Percentiles rank a stretch among this genome's conserved stretches.
Conservation (phyloP, 2,329 filamentous ascomycete species). For the Pyricularia pennisetigena region DNA sequence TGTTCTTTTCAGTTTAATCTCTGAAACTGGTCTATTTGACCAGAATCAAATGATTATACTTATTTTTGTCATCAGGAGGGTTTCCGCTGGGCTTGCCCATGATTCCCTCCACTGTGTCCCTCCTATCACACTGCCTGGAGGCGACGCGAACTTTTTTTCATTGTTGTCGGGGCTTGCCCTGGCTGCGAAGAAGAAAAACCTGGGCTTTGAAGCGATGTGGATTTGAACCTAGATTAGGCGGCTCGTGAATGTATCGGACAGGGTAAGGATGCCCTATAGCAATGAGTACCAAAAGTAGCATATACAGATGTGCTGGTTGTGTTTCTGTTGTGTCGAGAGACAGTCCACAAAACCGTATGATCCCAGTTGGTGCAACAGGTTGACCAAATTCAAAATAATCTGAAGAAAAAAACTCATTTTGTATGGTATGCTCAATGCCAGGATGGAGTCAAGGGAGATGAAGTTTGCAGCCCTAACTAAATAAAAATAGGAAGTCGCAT, state of each 20-base stretch:
- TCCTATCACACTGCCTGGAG: slow-evolving; percentile 64
- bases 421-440: neutral
- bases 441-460: neutral
- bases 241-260: too few species aligned
- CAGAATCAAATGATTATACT: slow-evolving; percentile 65
- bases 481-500: neutral
- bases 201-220: too few species aligned
- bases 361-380: neutral
- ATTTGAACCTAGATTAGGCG: too few species aligned
- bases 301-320: too few species aligned
- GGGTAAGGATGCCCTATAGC: too few species aligned
- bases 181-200: slow-evolving; percentile 48
- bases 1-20: slow-evolving; percentile 97
- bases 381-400: neutral
- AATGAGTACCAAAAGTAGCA: too few species aligned
- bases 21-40: slow-evolving; percentile 68
- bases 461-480: neutral
- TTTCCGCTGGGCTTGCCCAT: slow-evolving; percentile 64
- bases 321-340: neutral
- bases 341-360: neutral
- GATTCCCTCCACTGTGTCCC: slow-evolving; percentile 56
- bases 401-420: neutral
- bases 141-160: slow-evolving; percentile 57
- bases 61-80: slow-evolving; percentile 54
- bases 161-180: slow-evolving; percentile 41